Percentiles rank a stretch among this genome's conserved stretches.
Conservation (phyloP, 1,284 basidiomycete genomes). For the Mycena sp. region DNA sequence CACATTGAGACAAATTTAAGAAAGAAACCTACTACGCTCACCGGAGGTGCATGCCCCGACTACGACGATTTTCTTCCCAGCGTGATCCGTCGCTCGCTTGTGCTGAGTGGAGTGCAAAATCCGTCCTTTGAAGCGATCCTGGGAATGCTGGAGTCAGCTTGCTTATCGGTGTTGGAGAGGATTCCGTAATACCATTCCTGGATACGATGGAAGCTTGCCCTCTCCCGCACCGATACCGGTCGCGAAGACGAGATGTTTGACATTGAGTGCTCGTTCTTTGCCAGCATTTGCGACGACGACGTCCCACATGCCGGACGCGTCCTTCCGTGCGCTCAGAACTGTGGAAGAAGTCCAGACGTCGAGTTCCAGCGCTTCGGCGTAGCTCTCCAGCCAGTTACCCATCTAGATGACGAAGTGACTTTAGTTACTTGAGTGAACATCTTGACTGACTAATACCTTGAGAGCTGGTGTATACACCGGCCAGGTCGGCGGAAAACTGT, state of each 20-base stretch:
- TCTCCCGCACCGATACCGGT: conserved; percentile 67
- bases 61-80: conserved; percentile 68
- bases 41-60: conserved; percentile 70
- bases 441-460: conserved; percentile 49
- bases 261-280: conserved; percentile 56
- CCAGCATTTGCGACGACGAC: conserved; percentile 57
- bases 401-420: conserved; percentile 49
- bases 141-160: neutral
- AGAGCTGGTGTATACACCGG: conserved; percentile 66
- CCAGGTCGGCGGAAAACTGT: conserved; percentile 69
- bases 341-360: conserved; percentile 72
- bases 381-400: conserved; percentile 76
- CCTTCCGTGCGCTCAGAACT: conserved; percentile 48
- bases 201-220: conserved; percentile 58
- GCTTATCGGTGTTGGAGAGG: neutral
- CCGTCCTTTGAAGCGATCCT: conserved; percentile 63
- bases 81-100: conserved; percentile 56
- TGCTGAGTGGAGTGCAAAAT: conserved; percentile 64
- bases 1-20: neutral
- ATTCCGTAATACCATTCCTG: conserved; percentile 40
- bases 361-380: conserved; percentile 70
- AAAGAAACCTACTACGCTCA: conserved; percentile 27
- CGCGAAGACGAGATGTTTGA: conserved; percentile 68
- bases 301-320: conserved; percentile 20
- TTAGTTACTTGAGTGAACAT: conserved; percentile 36